Evolutionary conservation across 2,329 filamentous ascomycete genomes (phyloP).

Genomic region (Xylariales sp.): DNA sequence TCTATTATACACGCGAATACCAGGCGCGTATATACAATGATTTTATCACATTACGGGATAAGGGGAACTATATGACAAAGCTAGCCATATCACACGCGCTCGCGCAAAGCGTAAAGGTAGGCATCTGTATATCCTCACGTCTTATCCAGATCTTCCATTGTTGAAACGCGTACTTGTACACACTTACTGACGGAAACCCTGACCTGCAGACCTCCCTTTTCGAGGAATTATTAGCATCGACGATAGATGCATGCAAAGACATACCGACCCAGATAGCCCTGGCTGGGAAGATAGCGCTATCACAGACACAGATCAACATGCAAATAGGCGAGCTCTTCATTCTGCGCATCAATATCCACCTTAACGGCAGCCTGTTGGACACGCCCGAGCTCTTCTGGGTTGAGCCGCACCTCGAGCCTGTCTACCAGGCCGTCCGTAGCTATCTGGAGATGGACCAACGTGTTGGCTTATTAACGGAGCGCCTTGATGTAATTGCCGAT

Average conservation of each 20-base stretch:
- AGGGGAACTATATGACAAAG: constrained; percentile 98
- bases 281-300: constrained; percentile 91
- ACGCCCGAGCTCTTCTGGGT: constrained; percentile 99
- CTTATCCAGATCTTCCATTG: neutral
- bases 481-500: constrained; percentile 93
- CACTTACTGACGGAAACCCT: constrained; percentile 15
- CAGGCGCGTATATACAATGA: constrained; percentile 99
- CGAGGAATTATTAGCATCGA: constrained; percentile 93
- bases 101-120: constrained; percentile 91
- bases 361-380: constrained; percentile 96
- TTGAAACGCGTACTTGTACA: neutral
- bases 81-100: constrained; percentile 95
- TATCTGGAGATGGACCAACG: constrained; percentile 99
- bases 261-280: constrained; percentile 92
- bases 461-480: constrained; percentile 87
- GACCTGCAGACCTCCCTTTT: constrained; percentile 82
- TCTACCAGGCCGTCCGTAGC: constrained; percentile 93
- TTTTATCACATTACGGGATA: constrained; percentile 94
- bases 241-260: constrained; percentile 91
- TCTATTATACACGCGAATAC: constrained; percentile 98
- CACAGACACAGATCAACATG: constrained; percentile 95
- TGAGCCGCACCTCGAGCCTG: constrained; percentile 93
- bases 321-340: constrained; percentile 99
- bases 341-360: constrained; percentile 95
- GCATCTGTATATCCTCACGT: neutral